phyloP scores from a whole-genome alignment of 352 stramenopile genomes.

The Pythium oligandrum region DNA sequence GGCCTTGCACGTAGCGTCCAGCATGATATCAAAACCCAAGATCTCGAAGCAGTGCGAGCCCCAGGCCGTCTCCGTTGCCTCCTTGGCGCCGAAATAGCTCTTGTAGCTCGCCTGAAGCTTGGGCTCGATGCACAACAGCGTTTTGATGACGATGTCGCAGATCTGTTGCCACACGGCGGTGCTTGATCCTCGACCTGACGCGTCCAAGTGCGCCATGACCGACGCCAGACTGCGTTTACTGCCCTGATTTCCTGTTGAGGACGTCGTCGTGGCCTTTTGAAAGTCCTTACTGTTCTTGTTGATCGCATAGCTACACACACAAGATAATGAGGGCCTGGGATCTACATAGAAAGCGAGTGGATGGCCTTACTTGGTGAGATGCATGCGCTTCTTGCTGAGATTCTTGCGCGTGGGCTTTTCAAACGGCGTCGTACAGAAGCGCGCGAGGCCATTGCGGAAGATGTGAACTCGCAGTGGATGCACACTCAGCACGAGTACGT shows the following conservation, averaged over 20 bases:
- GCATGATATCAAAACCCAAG: constrained; percentile 42
- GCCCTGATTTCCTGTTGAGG: constrained; percentile 15
- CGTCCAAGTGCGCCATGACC: constrained; percentile 28
- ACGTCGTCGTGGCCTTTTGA: constrained; percentile 14
- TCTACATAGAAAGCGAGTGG: background rate
- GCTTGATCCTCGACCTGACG: constrained; percentile 17
- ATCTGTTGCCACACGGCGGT: constrained; percentile 29
- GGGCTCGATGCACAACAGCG: constrained; percentile 31
- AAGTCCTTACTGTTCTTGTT: constrained; percentile 42
- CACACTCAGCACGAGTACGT: constrained; percentile 56
- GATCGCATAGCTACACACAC: constrained; percentile 31
- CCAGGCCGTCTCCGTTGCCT: constrained; percentile 17
- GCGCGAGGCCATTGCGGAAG: constrained; percentile 81
- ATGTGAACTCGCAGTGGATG: constrained; percentile 79
- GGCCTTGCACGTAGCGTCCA: constrained; percentile 28
- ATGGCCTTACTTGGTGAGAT: constrained; percentile 33
- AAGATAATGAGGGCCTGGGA: background rate
- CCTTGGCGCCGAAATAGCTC: constrained; percentile 31
- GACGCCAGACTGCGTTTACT: constrained; percentile 35
- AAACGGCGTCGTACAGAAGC: constrained; percentile 67
- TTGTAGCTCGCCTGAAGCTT: constrained; percentile 36
- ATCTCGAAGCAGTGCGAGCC: constrained; percentile 43
- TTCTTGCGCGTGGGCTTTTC: constrained; percentile 30
- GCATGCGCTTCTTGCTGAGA: constrained; percentile 37
- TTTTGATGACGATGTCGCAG: constrained; percentile 39